Percentiles rank a stretch among this genome's conserved stretches.
Evolutionary conservation across 1,284 basidiomycete species (phyloP).

Genomic region (Rhodotorula sp.): DNA sequence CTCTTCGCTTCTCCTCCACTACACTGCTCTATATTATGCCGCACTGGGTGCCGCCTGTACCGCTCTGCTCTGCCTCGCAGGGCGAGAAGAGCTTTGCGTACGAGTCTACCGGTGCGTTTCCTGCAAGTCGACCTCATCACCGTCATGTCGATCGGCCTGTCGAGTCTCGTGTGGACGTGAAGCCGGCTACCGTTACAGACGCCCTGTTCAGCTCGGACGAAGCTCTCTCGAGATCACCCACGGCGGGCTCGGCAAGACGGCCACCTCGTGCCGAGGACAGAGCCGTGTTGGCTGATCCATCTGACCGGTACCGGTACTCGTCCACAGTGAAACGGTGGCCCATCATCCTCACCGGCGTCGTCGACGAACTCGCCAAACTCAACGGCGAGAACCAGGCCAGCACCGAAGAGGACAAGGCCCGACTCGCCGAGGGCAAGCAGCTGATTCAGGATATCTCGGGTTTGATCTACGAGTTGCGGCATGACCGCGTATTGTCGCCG

Average conservation of each 20-base stretch:
- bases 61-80: conserved; percentile 37
- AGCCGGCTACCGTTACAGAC: too few relatives aligned
- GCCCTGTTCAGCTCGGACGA: neutral
- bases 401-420: conserved; percentile 51
- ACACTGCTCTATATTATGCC: conserved; percentile 9
- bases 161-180: too few relatives aligned
- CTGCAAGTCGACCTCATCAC: neutral
- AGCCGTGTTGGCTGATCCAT: neutral
- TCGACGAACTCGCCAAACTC: conserved; percentile 65
- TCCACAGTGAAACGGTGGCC: conserved; percentile 66
- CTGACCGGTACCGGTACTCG: conserved; percentile 49
- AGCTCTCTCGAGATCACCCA: neutral
- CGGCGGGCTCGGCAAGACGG: neutral
- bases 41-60: conserved; percentile 31
- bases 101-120: conserved; percentile 33
- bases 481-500: conserved; percentile 68
- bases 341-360: conserved; percentile 75
- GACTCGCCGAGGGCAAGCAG: conserved; percentile 63
- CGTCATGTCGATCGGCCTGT: neutral
- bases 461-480: conserved; percentile 77
- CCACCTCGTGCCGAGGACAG: neutral
- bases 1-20: neutral
- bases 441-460: conserved; percentile 77
- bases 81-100: conserved; percentile 30
- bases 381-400: conserved; percentile 41